These are phyloP conservation scores for Rhododendron kiyosumense DNA, from an alignment of 148 eudicot genomes.

Conservation along the genomic window DNA sequence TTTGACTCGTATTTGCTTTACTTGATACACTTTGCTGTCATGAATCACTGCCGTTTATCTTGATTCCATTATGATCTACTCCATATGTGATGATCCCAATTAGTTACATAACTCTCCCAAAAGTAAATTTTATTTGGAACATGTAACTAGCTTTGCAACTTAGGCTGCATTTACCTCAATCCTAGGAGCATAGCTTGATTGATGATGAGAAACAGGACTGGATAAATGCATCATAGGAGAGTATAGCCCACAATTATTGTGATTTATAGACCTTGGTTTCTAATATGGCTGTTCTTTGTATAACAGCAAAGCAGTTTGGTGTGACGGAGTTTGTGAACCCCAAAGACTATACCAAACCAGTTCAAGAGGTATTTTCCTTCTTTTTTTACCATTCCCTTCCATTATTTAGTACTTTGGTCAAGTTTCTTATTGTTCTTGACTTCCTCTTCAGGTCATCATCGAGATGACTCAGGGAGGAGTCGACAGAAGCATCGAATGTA, in stretches of 20 bases:
- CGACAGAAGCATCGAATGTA: constrained; percentile 51
- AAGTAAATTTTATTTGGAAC: too few relatives aligned
- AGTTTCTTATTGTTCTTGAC: neutral
- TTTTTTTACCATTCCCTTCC: constrained; percentile 4
- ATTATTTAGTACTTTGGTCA: too few relatives aligned
- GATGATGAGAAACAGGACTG: too few relatives aligned
- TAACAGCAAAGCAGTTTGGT: constrained; percentile 51
- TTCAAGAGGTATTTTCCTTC: constrained; percentile 58
- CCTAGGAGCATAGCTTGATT: too few relatives aligned
- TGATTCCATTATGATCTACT: too few relatives aligned
- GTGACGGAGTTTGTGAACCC: constrained; percentile 52
- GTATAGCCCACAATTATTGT: neutral
- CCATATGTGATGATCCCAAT: too few relatives aligned
- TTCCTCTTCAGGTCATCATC: constrained; percentile 16
- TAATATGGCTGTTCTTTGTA: neutral
- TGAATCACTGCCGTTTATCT: neutral
- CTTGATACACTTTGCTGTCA: neutral
- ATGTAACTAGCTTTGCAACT: too few relatives aligned
- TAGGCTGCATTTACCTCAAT: neutral
- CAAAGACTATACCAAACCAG: constrained; percentile 43
- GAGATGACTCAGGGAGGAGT: constrained; percentile 38
- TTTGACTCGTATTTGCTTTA: neutral
- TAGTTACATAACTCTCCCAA: too few relatives aligned
- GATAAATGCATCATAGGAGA: neutral
- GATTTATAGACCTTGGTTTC: neutral